Evolutionary conservation across 192 early-diverging fungal genomes (phyloP), one percentile per base, ranked within the genome.

Genomic region (Entrophospora sp.): DNA sequence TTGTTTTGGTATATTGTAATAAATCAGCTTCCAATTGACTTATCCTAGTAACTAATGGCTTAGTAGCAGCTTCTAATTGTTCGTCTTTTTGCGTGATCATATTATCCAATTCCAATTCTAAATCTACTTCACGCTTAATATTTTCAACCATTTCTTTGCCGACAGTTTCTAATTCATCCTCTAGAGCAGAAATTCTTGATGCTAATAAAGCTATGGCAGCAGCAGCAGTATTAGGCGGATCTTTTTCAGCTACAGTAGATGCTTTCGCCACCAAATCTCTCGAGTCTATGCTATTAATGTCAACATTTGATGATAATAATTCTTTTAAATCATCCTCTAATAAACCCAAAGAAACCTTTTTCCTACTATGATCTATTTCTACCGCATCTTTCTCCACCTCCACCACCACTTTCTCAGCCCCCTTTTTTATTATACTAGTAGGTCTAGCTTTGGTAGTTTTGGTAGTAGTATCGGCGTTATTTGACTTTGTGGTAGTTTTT

Each of bases 131-230:
- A 6, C 16, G 30, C 6, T 58, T 35, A 12, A 37, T 35, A 14
- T 58, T 58, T 36, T 58, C 56, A 24, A 20, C 34, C 35, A 24
- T 42, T 4, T 42, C 37, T 16, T 60, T 60, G 4, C 36, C 58
- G 13, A 27, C 58, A 36, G 35, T 60, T 30, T 42, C 58, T 30
- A 60, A n/a, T 20, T 60, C 58, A 2, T 37, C 20, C 36, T 60
- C 36, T 60, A 60, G 40, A 60, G 58, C 58, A 60, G 58, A 36
- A 10, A 60, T 60, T 30, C 58, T 34, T 40, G 56, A 58, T 7
- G 58, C 38, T 18, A 60, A 60, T 9, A 25, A 4, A 18, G 58
- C 58, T n/a, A 60, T 24, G 8, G 57, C 57, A 8, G 57, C 35
- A 10, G 57, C 57, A 24, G 57, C n/a, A 20, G 18, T 14, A 42